Evolutionary conservation across 108 stramenopile species (phyloP).

Genomic region (Nitzschia putrida): DNA sequence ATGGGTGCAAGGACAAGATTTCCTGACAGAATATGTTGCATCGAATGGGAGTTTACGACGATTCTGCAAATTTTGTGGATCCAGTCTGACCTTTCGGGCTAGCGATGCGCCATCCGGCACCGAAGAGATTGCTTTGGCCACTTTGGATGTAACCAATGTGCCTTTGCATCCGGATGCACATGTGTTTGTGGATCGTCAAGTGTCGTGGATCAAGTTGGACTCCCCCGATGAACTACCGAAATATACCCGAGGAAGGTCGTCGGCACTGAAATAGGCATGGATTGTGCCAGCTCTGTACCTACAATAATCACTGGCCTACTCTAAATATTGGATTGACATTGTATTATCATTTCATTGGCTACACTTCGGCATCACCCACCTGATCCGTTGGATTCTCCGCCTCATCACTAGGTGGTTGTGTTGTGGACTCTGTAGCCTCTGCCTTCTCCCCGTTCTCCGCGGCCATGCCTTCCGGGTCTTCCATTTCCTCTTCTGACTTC

Average conservation of each 20-base stretch:
- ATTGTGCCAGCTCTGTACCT: no score
- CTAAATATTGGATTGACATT: no score
- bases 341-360: no score
- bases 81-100: not conserved
- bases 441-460: not conserved
- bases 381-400: not conserved
- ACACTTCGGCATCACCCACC: not conserved
- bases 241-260: not conserved
- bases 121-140: not conserved
- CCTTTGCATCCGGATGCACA: not conserved
- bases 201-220: not conserved
- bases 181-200: not conserved
- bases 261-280: no score
- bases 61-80: not conserved
- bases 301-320: no score
- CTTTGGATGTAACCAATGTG: not conserved
- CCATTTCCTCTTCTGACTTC: not conserved
- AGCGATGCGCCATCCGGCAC: not conserved
- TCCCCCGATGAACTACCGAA: not conserved
- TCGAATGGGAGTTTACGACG: not conserved
- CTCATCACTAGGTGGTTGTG: not conserved
- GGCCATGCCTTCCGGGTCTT: not conserved
- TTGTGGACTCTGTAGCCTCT: not conserved
- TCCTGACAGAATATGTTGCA: not conserved
- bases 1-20: not conserved